phyloP scores from a whole-genome alignment of 1,284 basidiomycete genomes.

The Pseudozyma tsukubaensis region DNA sequence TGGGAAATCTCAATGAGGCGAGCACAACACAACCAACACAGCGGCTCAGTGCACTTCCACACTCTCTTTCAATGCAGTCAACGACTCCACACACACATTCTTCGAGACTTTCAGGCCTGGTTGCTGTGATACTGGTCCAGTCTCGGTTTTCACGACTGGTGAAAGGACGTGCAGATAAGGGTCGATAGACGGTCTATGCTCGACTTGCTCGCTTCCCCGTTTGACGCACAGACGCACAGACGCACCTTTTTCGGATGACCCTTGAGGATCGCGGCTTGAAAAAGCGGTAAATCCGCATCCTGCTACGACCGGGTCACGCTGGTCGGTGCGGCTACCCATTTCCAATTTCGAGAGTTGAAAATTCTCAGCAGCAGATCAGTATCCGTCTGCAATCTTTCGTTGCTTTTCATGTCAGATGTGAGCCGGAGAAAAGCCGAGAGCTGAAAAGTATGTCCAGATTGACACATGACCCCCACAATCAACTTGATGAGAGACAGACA shows the following conservation, averaged over 20 bases:
- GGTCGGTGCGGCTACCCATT: no score
- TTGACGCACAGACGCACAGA: constrained; percentile 10
- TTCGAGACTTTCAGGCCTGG: no score
- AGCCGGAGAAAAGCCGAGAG: constrained; percentile 10
- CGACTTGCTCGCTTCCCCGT: background rate
- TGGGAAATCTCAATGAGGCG: no score
- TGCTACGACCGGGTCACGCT: constrained; percentile 16
- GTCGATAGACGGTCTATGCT: constrained; percentile 9
- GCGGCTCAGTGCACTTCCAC: no score
- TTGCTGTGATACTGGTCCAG: no score
- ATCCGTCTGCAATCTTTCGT: background rate
- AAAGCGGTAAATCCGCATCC: constrained; percentile 33
- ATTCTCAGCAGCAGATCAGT: constrained; percentile 1
- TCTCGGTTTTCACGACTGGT: no score
- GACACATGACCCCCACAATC: background rate
- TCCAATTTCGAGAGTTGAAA: background rate
- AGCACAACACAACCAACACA: no score
- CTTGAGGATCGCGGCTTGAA: constrained; percentile 24
- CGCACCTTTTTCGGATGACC: constrained; percentile 14
- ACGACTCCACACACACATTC: no score
- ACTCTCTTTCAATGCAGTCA: no score
- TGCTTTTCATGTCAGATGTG: background rate
- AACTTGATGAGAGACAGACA: background rate
- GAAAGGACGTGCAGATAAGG: constrained; percentile 3
- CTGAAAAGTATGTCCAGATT: constrained; percentile 1